A percentile compares a stretch with the other conserved stretches of the same genome.
Conservation (phyloP, 148 eudicot species). For the Camellia granthamiana region DNA sequence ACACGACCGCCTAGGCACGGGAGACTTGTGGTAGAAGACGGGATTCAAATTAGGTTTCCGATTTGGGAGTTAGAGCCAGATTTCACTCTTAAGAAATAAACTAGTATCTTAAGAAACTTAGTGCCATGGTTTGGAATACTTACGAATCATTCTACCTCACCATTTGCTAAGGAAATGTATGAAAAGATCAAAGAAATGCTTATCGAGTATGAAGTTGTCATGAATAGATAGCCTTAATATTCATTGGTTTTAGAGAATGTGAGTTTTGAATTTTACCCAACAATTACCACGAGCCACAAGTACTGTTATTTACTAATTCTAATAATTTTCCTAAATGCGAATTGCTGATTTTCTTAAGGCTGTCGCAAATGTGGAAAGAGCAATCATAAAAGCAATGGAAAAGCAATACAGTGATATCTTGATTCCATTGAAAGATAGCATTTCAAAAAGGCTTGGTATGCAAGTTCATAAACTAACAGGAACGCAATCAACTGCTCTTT, state of each 20-base stretch:
- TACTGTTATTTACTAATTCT: background rate
- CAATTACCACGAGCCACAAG: background rate
- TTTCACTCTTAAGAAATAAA: no score
- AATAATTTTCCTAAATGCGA: background rate
- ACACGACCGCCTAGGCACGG: no score
- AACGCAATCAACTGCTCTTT: slow-evolving; percentile 58
- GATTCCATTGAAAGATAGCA: slow-evolving; percentile 75
- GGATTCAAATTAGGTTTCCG: no score
- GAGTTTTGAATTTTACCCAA: slow-evolving; percentile 26
- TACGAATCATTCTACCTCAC: slow-evolving; percentile 78
- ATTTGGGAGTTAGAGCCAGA: no score
- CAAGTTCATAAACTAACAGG: slow-evolving; percentile 82
- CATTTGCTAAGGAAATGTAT: slow-evolving; percentile 77
- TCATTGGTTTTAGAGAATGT: slow-evolving; percentile 74
- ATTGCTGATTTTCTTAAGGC: slow-evolving; percentile 39
- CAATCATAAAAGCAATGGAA: slow-evolving; percentile 74
- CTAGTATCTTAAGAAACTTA: no score
- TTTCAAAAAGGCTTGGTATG: slow-evolving; percentile 81
- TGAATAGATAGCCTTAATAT: slow-evolving; percentile 86
- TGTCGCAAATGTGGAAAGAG: slow-evolving; percentile 79
- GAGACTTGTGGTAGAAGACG: no score
- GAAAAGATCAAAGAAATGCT: slow-evolving; percentile 55
- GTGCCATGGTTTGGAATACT: slow-evolving; percentile 71
- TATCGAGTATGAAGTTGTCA: slow-evolving; percentile 65
- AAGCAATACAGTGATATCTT: slow-evolving; percentile 76